These are phyloP conservation scores for Rhododendron kiyosumense DNA, from an alignment of 148 eudicot genomes.

Conservation along the genomic window DNA sequence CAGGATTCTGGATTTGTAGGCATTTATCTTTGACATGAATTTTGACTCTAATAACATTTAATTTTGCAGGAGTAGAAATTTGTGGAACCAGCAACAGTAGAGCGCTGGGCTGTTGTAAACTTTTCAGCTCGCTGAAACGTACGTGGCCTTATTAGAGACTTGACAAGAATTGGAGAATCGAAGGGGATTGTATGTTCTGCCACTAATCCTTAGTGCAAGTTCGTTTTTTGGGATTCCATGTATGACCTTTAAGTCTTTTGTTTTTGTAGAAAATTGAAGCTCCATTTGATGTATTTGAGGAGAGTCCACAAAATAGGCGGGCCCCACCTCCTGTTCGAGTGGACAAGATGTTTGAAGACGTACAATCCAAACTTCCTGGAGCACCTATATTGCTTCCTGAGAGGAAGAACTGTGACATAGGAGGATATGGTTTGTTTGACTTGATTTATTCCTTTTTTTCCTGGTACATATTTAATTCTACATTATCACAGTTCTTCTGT, in stretches of 20 bases:
- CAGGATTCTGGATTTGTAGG: background rate
- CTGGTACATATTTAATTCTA: background rate
- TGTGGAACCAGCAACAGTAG: slow-evolving; percentile 55
- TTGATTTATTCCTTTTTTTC: background rate
- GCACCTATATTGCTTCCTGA: slow-evolving; percentile 90
- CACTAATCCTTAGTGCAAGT: background rate
- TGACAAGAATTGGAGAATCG: slow-evolving; percentile 56
- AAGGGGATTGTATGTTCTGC: slow-evolving; percentile 75
- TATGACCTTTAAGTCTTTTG: background rate
- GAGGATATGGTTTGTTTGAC: slow-evolving; percentile 44
- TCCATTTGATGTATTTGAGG: slow-evolving; percentile 82
- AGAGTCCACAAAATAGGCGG: slow-evolving; percentile 58
- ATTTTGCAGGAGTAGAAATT: slow-evolving; percentile 44
- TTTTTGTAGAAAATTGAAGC: slow-evolving; percentile 43
- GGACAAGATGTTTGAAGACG: slow-evolving; percentile 75
- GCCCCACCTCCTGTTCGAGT: slow-evolving; percentile 87
- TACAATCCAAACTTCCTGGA: slow-evolving; percentile 77
- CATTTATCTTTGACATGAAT: background rate
- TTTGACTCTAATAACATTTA: background rate
- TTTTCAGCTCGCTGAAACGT: slow-evolving; percentile 77
- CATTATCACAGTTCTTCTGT: background rate
- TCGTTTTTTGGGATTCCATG: background rate
- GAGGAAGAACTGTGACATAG: slow-evolving; percentile 72
- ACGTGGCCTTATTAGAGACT: slow-evolving; percentile 50
- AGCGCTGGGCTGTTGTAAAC: slow-evolving; percentile 78